phyloP scores from a whole-genome alignment of 805 yeast species.

The Myxozyma lipomycoides region DNA sequence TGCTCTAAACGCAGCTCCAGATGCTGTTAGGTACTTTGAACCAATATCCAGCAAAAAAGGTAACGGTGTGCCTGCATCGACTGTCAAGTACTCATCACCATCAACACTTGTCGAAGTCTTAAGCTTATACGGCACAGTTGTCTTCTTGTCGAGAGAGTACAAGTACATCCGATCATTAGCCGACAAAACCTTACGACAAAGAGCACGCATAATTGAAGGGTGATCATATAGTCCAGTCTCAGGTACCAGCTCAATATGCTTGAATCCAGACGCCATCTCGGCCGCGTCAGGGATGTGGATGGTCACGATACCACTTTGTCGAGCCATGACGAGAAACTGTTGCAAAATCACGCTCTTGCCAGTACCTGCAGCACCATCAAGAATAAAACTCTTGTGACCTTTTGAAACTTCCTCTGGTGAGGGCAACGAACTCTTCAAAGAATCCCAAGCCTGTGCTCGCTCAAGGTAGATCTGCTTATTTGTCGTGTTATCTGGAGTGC shows the following conservation, averaged over 20 bases:
- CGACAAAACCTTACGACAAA: background rate
- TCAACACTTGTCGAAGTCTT: background rate
- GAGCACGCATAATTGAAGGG: constrained; percentile 6
- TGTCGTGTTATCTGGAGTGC: background rate
- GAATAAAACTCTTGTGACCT: constrained; percentile 2
- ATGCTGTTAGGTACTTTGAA: background rate
- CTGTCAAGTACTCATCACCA: background rate
- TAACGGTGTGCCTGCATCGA: background rate
- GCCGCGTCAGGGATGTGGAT: constrained; percentile 21
- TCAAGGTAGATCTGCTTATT: background rate
- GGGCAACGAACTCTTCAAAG: background rate
- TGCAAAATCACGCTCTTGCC: constrained; percentile 23
- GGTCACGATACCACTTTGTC: constrained; percentile 1
- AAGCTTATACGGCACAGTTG: background rate
- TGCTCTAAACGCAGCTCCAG: constrained; percentile 2
- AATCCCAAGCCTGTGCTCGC: background rate
- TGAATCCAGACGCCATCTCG: constrained; percentile 18
- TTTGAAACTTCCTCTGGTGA: background rate
- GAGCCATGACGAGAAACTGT: constrained; percentile 17
- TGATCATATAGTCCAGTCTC: constrained; percentile 16
- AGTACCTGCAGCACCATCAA: constrained; percentile 18
- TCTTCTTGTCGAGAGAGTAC: background rate
- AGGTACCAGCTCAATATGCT: constrained; percentile 2
- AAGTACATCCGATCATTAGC: background rate
- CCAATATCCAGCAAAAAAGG: constrained; percentile 1